Percentiles rank a stretch among this genome's conserved stretches.
These are phyloP conservation scores for Elsinoe batatas DNA, from an alignment of 2,329 filamentous ascomycete species.

Conservation along the genomic window DNA sequence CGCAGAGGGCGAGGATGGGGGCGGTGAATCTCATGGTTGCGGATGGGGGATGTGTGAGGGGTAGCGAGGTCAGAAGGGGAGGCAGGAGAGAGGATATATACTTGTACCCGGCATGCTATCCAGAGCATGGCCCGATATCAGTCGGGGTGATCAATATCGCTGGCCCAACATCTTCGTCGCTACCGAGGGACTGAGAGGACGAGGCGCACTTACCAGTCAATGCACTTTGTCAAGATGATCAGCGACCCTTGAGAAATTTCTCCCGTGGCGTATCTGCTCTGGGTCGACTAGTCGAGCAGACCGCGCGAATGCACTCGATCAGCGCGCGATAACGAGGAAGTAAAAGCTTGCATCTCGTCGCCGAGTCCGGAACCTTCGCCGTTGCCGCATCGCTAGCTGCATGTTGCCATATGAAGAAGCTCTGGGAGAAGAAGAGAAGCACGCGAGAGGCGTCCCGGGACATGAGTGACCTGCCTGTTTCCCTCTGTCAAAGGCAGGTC, in stretches of 20 bases:
- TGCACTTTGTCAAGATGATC: not conserved
- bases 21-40: not conserved
- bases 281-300: not conserved
- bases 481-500: not conserved
- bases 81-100: not conserved
- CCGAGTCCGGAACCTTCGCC: too few relatives aligned
- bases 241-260: not conserved
- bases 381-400: not conserved
- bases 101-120: not conserved
- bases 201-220: not conserved
- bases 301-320: not conserved
- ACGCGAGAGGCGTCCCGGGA: not conserved
- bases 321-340: not conserved
- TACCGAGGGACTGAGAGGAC: not conserved
- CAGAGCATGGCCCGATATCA: not conserved
- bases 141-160: not conserved
- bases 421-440: not conserved
- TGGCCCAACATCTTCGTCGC: not conserved
- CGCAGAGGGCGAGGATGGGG: conserved; percentile 2
- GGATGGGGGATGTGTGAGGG: not conserved
- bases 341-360: not conserved
- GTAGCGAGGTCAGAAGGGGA: not conserved
- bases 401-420: not conserved
- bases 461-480: conserved; percentile 5
- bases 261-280: not conserved